These are phyloP conservation scores for Rubroboletus satanas DNA, from an alignment of 768 basidiomycete species.

Conservation along the genomic window DNA sequence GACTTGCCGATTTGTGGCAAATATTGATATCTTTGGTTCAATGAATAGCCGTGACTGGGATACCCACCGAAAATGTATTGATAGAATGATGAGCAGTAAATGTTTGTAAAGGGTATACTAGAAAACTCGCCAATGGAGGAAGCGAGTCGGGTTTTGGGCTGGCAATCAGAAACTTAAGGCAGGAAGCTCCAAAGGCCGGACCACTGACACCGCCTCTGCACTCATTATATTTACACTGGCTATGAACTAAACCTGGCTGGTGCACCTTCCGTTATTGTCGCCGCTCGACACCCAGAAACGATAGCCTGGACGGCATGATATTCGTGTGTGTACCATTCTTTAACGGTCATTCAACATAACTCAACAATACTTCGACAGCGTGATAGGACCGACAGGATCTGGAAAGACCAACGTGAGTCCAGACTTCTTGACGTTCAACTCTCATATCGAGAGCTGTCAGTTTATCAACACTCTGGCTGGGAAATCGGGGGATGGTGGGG, in stretches of 20 bases:
- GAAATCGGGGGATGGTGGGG: background rate
- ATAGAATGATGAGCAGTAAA: background rate
- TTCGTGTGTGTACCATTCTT: background rate
- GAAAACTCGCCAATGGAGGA: no score
- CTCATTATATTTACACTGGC: background rate
- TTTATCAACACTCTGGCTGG: constrained; percentile 3
- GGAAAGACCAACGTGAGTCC: constrained; percentile 8
- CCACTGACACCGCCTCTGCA: no score
- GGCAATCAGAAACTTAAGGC: no score
- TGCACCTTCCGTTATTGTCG: no score
- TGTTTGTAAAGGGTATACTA: no score
- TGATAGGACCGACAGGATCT: constrained; percentile 5
- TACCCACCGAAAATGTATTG: no score
- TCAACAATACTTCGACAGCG: background rate
- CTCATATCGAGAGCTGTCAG: background rate
- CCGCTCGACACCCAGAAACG: background rate
- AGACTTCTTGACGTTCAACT: background rate
- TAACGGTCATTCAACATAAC: background rate
- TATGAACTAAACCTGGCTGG: background rate
- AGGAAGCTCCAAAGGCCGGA: no score
- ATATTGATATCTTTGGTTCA: background rate
- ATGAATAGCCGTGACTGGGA: no score
- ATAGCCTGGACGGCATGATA: background rate
- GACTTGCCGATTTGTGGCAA: background rate
- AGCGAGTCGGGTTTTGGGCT: no score